Evolutionary conservation across 805 yeast species (phyloP).

Genomic region (Citeromyces nyonsensis): DNA sequence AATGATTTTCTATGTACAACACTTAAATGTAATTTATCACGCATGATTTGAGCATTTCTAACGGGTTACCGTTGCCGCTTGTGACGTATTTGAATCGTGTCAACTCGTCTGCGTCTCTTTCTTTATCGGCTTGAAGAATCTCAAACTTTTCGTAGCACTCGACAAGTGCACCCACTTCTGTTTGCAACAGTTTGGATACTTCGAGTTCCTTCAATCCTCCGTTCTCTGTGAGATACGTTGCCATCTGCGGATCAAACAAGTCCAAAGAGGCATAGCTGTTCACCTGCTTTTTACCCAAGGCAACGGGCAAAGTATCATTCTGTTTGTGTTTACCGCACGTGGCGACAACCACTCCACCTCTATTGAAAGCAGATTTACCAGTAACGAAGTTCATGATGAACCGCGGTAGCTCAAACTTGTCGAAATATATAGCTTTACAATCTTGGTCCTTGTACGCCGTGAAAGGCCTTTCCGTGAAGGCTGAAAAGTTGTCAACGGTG

Average conservation of each 20-base stretch:
- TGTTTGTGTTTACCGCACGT: constrained; percentile 39
- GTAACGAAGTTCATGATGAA: constrained; percentile 34
- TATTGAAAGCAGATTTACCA: constrained; percentile 33
- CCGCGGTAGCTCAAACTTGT: constrained; percentile 48
- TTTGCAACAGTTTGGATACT: constrained; percentile 25
- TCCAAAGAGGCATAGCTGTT: constrained; percentile 37
- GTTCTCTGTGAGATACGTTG: constrained; percentile 22
- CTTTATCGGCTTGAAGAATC: constrained; percentile 19
- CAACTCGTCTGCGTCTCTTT: constrained; percentile 16
- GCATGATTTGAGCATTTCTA: constrained; percentile 26
- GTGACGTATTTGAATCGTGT: constrained; percentile 32
- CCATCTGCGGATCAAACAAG: constrained; percentile 39
- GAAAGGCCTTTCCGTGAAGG: constrained; percentile 33
- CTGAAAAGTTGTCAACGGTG: constrained; percentile 64
- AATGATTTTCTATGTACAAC: neutral
- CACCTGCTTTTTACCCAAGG: constrained; percentile 31
- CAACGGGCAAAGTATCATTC: constrained; percentile 42
- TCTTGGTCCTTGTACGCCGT: constrained; percentile 47
- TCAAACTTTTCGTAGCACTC: constrained; percentile 23
- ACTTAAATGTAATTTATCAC: constrained; percentile 14
- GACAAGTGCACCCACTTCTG: constrained; percentile 26
- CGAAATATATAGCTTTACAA: constrained; percentile 39
- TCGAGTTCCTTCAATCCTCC: constrained; percentile 14
- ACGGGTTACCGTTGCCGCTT: constrained; percentile 56
- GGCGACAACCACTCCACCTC: constrained; percentile 54